Base-by-base conservation (phyloP, 1,284 basidiomycete genomes). In the Austroboletus sp. region DNA sequence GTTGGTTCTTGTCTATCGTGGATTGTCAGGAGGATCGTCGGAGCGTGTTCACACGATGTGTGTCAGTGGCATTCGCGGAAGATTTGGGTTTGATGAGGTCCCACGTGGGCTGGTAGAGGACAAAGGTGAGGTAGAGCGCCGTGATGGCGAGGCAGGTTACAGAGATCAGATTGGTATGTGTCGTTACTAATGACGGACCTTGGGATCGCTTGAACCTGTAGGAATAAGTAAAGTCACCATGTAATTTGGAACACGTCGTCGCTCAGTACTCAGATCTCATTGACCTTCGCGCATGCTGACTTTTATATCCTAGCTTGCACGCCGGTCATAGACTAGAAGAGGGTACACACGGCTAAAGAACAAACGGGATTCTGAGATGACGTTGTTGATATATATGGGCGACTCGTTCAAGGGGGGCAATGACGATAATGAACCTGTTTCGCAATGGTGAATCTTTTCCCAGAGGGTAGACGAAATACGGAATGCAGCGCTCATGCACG, bases 151-250 rank as follows among this genome's bases (percentile, higher is more conserved):
- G 86, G 47, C 29, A 96, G 69, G 9, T 98, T 79, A 55, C 89
- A 90, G 10, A 98, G 71, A 45, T 94, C 87, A 1, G 89, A 91
- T 42, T 91, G 83, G 63, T 93, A 98, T 0, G 88, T 91, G 66
- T 98, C 96, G 69, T 98, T 98, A 60, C n/a, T n/a, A n/a, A 98
- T 83, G 53, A 97, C 80, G 63, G 94, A 92, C 90, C 92, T 94
- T 46, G 4, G 31, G 33, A 17, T 16, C 12, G 19, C 3, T 23
- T 45, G 10, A 19, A 1, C 27, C 38, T 27, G 19, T 21, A 6
- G 3, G n/a, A 6, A 8, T 16, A 23, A 6, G 4, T 13, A 12
- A 19, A 6, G 12, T 9, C 59, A 83, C 85, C 86, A 91, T 30
- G 88, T 84, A 49, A 80, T 79, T 57, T 90, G 88, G 13, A 89